Base-by-base conservation (phyloP, 768 basidiomycete genomes). In the Neoboletus brunneissimus region DNA sequence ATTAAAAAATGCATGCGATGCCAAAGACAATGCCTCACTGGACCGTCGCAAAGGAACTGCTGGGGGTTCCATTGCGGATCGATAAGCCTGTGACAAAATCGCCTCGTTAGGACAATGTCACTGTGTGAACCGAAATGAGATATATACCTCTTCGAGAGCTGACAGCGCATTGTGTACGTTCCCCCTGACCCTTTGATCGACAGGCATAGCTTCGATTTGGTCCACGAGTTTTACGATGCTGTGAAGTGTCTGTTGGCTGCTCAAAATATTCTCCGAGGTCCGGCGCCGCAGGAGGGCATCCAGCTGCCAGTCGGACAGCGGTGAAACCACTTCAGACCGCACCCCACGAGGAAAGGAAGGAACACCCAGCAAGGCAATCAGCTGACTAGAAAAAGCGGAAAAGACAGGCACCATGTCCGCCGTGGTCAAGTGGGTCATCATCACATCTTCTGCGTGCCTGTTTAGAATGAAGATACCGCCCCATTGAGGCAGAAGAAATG, bases 401-500 rank as follows among this genome's bases (percentile, higher is more conserved):
- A 95, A 91, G 31, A 82, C 67, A 18, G 73, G 65, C 42, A 80
- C 67, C 18, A 91, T 77, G 38, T 76, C 77, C 34, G 67, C 58
- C 35, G 74, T 65, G 44, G 79, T 75, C 55, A 60, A 68, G 50
- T 53, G 70, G 55, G 52, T 66, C 56, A 34, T 69, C 60, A 41
- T 66, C 49, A n/a, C 55, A 56, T 57, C 57, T 41, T 66, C 53
- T 54, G 52, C 20, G 35, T 75, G 72, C 34, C 82, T 82, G 68
- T 94, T 93, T 62, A 83, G 75, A 56, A 98, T 79, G 54, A 88
- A 81, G 51, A 98, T 87, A 23, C 93, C 87, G 34, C 96, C 96
- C 87, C 91, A 95, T 70, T 98, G 96, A 0, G 96, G 95, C 0
- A 95, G 77, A 20, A 96, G 80, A 76, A 98, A 98, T 9, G 93